Evolutionary conservation across 305 asterid species (phyloP), one percentile per base, ranked within the genome.

Genomic region (Euphrasia arctica): DNA sequence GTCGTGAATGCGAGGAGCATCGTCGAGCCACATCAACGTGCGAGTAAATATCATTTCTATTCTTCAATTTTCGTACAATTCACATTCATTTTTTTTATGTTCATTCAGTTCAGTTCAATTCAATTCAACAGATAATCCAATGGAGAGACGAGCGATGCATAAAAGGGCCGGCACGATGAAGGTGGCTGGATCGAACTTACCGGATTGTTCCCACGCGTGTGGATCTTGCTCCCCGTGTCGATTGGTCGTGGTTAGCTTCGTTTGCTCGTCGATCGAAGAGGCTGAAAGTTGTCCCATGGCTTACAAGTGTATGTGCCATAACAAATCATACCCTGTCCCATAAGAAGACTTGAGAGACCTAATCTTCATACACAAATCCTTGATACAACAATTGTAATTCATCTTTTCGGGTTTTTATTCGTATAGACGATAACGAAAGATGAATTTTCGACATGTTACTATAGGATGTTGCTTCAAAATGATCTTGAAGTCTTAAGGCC

Each of bases 261-360:
- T 89, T 32, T 89, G 97, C 60, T 86, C 96, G 18, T 77, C 95
- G 1, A 29, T 89, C 18, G 95, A 85, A 75, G 97, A 91, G 77
- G 97, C 98, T 11, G 98, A 91, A 76, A 82, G 95, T 58, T 89
- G 98, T 62, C 98, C 97, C 3, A 81, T 91, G 77, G 84, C 98
- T 56, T 87, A 89, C 76, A 91, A 85, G 57, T 91, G 98, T 77
- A 89, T 84, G 96, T 91, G 98, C 70, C 82, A 76, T 54, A 85
- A 83, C 88, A 91, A 85, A 69, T 89, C 97, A 6, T 87, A 85
- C 55, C 97, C 95, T 5, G 89, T 91, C 63, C 98, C 97, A 65
- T 90, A 31, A 18, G 22, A 64, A 83, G 47, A 11, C 11, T 0
- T 51, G 3, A 3, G 1, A 5, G 1, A 18, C 22, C 22, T 18